Conservation (phyloP, 2,329 filamentous ascomycete genomes). For the Westerdykella sp. region DNA sequence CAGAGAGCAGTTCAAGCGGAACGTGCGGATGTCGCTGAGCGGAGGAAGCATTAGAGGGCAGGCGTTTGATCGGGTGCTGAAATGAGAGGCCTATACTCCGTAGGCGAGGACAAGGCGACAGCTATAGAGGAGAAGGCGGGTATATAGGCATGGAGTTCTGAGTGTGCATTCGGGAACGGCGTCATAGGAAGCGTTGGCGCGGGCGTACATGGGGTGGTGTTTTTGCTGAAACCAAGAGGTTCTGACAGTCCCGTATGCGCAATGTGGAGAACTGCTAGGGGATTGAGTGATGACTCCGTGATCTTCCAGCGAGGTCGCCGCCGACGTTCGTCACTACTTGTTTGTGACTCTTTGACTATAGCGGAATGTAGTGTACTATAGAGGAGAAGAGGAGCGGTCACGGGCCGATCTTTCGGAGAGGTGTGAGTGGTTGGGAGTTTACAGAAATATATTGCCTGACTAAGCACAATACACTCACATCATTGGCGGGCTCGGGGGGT, state of each 20-base stretch:
- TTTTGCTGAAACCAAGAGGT: no score
- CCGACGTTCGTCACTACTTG: no score
- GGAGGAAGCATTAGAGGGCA: slow-evolving; percentile 70
- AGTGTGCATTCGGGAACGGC: background rate
- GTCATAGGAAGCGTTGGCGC: background rate
- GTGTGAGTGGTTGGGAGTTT: no score
- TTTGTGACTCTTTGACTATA: no score
- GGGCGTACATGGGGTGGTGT: background rate
- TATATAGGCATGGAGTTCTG: background rate
- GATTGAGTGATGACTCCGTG: no score
- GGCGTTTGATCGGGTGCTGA: slow-evolving; percentile 71
- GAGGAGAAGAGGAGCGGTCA: no score
- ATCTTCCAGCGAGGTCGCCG: no score
- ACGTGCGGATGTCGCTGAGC: slow-evolving; percentile 71
- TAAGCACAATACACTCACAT: background rate
- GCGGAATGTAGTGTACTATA: no score
- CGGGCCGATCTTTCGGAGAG: no score
- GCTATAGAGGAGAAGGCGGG: no score
- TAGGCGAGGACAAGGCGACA: background rate
- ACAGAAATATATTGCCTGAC: background rate
- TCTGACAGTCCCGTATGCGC: no score
- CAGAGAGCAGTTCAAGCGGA: slow-evolving; percentile 82
- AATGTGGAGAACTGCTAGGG: no score
- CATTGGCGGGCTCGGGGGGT: background rate
- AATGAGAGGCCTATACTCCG: slow-evolving; percentile 39